A percentile compares a stretch with the other conserved stretches of the same genome.
These are phyloP conservation scores for Wickerhamiella allomyrinae DNA, from an alignment of 805 yeast species.

Conservation along the genomic window DNA sequence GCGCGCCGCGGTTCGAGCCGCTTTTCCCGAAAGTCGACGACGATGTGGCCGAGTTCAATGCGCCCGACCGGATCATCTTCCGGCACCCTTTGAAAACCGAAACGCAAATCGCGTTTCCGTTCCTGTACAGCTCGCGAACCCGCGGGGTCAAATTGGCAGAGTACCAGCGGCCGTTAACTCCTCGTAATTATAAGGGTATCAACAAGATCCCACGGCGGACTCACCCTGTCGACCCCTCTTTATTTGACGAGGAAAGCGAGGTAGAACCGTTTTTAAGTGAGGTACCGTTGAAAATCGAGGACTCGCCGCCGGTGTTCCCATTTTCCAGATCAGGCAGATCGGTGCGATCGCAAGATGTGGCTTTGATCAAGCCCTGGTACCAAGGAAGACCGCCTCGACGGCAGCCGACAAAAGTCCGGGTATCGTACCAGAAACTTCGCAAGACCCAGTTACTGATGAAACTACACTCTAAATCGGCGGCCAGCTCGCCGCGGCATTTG, in stretches of 20 bases:
- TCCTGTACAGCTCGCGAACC: conserved; percentile 64
- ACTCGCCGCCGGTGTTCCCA: conserved; percentile 72
- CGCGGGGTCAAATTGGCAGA: conserved; percentile 40
- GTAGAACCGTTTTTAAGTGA: conserved; percentile 31
- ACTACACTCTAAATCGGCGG: conserved; percentile 36
- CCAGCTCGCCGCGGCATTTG: conserved; percentile 37
- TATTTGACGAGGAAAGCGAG: conserved; percentile 19
- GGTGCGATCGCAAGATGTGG: conserved; percentile 79
- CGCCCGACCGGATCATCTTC: conserved; percentile 75
- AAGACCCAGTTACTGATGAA: conserved; percentile 62
- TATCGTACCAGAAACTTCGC: conserved; percentile 81
- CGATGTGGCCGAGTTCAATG: conserved; percentile 81
- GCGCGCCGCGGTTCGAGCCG: conserved; percentile 94
- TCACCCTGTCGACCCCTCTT: not conserved
- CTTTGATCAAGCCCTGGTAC: conserved; percentile 73
- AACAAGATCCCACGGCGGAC: conserved; percentile 6
- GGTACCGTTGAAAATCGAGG: conserved; percentile 33
- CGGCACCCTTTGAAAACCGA: conserved; percentile 68
- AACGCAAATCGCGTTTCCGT: conserved; percentile 76
- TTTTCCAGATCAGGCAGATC: conserved; percentile 59
- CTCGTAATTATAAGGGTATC: conserved; percentile 5
- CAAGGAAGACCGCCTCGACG: conserved; percentile 34
- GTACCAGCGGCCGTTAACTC: conserved; percentile 1
- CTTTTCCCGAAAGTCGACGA: conserved; percentile 52
- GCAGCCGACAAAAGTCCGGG: conserved; percentile 61